Conservation (phyloP, 768 basidiomycete genomes). For the Termitomyces sp. region DNA sequence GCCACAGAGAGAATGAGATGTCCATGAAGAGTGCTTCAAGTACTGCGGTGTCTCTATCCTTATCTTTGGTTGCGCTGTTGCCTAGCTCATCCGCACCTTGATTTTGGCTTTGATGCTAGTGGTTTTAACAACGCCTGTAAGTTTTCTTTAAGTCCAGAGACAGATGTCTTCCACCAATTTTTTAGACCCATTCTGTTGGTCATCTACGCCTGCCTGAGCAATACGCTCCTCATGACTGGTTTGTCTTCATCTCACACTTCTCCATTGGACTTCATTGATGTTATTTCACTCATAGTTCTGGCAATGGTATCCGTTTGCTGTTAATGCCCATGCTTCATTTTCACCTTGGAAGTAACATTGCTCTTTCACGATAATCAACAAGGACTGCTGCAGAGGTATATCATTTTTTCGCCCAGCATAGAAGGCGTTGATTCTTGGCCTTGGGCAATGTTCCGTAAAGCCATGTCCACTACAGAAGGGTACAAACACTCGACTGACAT, state of each 20-base stretch:
- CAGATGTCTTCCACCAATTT: slow-evolving; percentile 76
- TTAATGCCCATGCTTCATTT: neutral
- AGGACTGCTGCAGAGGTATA: slow-evolving; percentile 87
- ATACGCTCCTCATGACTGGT: slow-evolving; percentile 90
- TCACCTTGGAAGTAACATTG: neutral
- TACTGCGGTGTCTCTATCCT: too few relatives aligned
- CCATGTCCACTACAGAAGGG: slow-evolving; percentile 95
- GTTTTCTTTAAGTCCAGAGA: slow-evolving; percentile 26
- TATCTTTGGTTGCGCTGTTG: too few relatives aligned
- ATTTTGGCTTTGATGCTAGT: slow-evolving; percentile 90
- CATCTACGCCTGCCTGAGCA: slow-evolving; percentile 87
- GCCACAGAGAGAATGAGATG: too few relatives aligned
- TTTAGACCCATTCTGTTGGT: slow-evolving; percentile 93
- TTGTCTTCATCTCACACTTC: slow-evolving; percentile 5
- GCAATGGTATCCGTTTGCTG: slow-evolving; percentile 59
- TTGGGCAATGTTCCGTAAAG: slow-evolving; percentile 92
- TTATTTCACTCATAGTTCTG: slow-evolving; percentile 46
- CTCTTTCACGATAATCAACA: slow-evolving; percentile 86
- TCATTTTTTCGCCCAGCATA: neutral
- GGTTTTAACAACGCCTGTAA: slow-evolving; percentile 83
- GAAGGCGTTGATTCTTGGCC: slow-evolving; percentile 5
- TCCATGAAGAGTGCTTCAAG: too few relatives aligned
- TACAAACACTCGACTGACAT: slow-evolving; percentile 24
- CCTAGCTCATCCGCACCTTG: too few relatives aligned
- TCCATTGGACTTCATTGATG: neutral